These are phyloP conservation scores for Hebeloma cylindrosporum DNA, from an alignment of 768 basidiomycete species.

Conservation along the genomic window DNA sequence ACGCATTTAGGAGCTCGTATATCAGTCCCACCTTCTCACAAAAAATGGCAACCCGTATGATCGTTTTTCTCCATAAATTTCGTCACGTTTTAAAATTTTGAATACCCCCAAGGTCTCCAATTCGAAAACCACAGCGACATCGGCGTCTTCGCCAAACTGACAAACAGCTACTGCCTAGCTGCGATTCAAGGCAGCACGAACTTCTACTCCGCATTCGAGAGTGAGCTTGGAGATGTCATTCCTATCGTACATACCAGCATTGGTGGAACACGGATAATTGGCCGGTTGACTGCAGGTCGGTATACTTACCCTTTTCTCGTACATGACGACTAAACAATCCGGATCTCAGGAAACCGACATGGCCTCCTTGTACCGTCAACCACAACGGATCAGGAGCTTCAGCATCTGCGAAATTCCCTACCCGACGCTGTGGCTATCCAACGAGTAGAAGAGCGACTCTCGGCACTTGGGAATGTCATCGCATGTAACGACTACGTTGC, in stretches of 20 bases:
- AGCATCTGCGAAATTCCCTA: constrained; percentile 93
- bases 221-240: constrained; percentile 82
- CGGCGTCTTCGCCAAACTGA: constrained; percentile 96
- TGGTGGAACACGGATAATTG: constrained; percentile 90
- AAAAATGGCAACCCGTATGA: constrained; percentile 52
- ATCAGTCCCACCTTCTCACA: constrained; percentile 8
- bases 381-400: constrained; percentile 97
- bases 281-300: constrained; percentile 87
- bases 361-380: constrained; percentile 95
- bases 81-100: constrained; percentile 7
- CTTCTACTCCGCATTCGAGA: constrained; percentile 97
- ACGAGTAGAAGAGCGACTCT: constrained; percentile 94
- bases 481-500: constrained; percentile 99
- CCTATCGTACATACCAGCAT: constrained; percentile 97
- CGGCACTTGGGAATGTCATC: constrained; percentile 97
- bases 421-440: constrained; percentile 94
- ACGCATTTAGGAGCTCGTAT: too few relatives aligned
- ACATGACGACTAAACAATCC: background rate
- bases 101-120: constrained; percentile 65
- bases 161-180: constrained; percentile 95
- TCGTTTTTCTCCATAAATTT: constrained; percentile 6
- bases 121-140: constrained; percentile 95
- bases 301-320: background rate
- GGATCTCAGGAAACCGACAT: constrained; percentile 82
- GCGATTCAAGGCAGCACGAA: constrained; percentile 95